Evolutionary conservation across 2,329 filamentous ascomycete genomes (phyloP), one percentile per base, ranked within the genome.

Genomic region (Chalaropsis ovoidea): DNA sequence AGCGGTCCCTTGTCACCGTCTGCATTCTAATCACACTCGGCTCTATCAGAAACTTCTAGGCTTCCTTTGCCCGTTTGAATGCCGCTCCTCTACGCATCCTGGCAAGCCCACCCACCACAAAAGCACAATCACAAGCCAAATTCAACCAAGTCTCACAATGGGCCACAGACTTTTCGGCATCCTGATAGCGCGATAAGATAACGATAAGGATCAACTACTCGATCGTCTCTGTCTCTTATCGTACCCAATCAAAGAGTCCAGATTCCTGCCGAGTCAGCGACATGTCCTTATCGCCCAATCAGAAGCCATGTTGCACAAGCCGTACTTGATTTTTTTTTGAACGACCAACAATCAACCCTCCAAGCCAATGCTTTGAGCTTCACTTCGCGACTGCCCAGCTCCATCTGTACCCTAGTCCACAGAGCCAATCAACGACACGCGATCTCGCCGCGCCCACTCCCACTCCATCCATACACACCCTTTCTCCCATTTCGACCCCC

Each of bases 161-260:
- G 24, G 13, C 54, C n/a, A 19, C 8, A 47, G 43, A 2, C n/a
- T 47, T 47, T 4, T 47, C 3, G 3, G 43, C 15, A 47, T 47
- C 15, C 15, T 8, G 54, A 58, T 58, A 58, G 54, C 27, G 31
- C 24, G 54, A 58, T 58, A 58, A 58, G 54, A 58, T 58, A 58
- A 58, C 54, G 54, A 58, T 58, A 58, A 35, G 27, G 7, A 19
- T 35, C 27, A 15, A 35, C 43, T 58, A 19, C 11, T 39, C 54
- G 39, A 17, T 15, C 15, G 27, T 11, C 54, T 11, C 19, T 6
- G 11, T 10, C 24, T 39, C 17, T 58, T 58, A 58, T 58, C 54
- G 31, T 24, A 4, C 11, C 65, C 65, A 67, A 67, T 67, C 56
- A 67, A 15, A 58, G 45, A 22, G 10, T 61, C 61, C 42, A 43